These are phyloP conservation scores for Anethum foeniculum DNA, from an alignment of 140 eudicot genomes.

Conservation along the genomic window DNA sequence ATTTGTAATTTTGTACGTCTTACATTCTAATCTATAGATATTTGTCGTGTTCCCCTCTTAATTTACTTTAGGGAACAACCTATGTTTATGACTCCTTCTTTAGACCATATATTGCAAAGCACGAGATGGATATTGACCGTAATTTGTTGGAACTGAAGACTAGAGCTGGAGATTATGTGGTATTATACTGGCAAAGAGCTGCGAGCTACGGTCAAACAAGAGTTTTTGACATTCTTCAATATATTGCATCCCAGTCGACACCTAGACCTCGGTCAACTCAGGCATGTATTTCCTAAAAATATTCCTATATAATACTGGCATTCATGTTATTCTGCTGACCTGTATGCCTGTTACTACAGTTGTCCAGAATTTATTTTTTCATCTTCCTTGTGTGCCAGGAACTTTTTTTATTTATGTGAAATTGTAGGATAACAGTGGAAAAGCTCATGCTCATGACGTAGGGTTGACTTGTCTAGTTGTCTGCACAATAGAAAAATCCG, in stretches of 20 bases:
- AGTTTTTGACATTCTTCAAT: constrained; percentile 31
- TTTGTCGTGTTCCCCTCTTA: not conserved
- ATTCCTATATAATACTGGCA: not conserved
- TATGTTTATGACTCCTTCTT: constrained; percentile 29
- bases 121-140: constrained; percentile 33
- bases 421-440: not conserved
- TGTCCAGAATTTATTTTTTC: not conserved
- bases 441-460: not conserved
- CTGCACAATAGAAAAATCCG: not conserved
- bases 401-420: not conserved
- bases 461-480: not conserved
- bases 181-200: constrained; percentile 22
- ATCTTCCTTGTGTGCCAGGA: not conserved
- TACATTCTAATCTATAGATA: not conserved
- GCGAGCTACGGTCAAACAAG: constrained; percentile 25
- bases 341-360: not conserved
- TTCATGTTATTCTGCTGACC: not conserved
- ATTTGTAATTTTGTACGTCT: not conserved
- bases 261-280: constrained; percentile 21
- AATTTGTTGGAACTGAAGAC: constrained; percentile 26
- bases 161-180: constrained; percentile 20
- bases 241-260: constrained; percentile 30
- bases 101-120: constrained; percentile 24
- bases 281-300: not conserved
- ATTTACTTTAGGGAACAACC: constrained; percentile 20